phyloP scores from a whole-genome alignment of 805 yeast genomes.

The Kodamaea sagamina region DNA sequence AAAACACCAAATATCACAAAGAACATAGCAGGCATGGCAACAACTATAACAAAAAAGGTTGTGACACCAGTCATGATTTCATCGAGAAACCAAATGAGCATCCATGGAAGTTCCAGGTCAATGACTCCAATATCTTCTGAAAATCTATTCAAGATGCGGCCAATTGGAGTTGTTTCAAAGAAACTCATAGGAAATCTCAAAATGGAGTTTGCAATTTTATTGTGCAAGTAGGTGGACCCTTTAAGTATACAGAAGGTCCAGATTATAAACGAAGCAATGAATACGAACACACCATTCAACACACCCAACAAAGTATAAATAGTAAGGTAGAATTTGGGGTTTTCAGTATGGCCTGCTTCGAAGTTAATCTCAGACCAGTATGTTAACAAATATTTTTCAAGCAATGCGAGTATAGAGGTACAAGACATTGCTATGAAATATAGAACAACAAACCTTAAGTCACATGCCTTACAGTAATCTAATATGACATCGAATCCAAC shows the following conservation, averaged over 20 bases:
- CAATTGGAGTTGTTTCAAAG: constrained; percentile 70
- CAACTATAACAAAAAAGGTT: constrained; percentile 53
- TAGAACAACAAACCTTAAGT: constrained; percentile 24
- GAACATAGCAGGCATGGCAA: constrained; percentile 55
- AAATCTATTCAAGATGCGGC: constrained; percentile 66
- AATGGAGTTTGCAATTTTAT: constrained; percentile 54
- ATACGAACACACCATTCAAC: constrained; percentile 48
- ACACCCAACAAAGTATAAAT: constrained; percentile 60
- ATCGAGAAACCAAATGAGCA: constrained; percentile 49
- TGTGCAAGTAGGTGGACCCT: constrained; percentile 58
- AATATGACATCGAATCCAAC: constrained; percentile 55
- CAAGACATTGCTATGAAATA: constrained; percentile 38
- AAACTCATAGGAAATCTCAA: constrained; percentile 63
- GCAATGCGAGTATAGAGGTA: constrained; percentile 22
- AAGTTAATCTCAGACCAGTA: constrained; percentile 64
- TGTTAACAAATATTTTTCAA: constrained; percentile 64
- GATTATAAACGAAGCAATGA: constrained; percentile 48
- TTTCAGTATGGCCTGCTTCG: constrained; percentile 39
- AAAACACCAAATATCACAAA: constrained; percentile 49
- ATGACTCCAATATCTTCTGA: constrained; percentile 61
- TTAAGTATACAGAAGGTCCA: constrained; percentile 55
- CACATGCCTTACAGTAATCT: constrained; percentile 60
- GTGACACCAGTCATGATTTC: constrained; percentile 46
- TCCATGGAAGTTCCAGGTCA: constrained; percentile 58
- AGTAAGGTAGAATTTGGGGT: constrained; percentile 49